These are phyloP conservation scores for Bonia amplexicaulis DNA, from an alignment of 176 grass and related monocot species.

Conservation along the genomic window DNA sequence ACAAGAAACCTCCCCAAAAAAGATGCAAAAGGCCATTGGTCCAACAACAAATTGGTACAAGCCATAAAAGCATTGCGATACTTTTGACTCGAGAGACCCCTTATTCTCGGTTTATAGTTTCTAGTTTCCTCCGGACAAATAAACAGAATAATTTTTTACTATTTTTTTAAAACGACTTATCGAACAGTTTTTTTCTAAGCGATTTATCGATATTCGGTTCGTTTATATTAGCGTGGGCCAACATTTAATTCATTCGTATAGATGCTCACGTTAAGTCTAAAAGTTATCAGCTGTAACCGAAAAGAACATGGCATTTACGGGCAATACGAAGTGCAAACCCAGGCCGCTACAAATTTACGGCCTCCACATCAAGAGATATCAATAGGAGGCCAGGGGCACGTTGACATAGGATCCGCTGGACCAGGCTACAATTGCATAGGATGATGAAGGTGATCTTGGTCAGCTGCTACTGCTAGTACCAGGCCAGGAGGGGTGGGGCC, in stretches of 20 bases:
- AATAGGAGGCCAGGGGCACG: background rate
- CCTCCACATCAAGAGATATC: background rate
- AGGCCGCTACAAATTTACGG: background rate
- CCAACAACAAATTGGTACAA: background rate
- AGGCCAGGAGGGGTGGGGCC: background rate
- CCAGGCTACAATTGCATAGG: background rate
- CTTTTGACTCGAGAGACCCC: too few relatives aligned
- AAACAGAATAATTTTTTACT: too few relatives aligned
- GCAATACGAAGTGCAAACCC: too few relatives aligned
- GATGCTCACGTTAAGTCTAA: too few relatives aligned
- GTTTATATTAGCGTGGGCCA: too few relatives aligned
- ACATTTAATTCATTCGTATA: too few relatives aligned
- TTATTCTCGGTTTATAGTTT: too few relatives aligned
- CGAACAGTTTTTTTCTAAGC: too few relatives aligned
- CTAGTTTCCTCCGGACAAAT: too few relatives aligned
- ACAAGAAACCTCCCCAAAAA: background rate
- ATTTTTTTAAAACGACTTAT: too few relatives aligned
- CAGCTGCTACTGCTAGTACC: background rate
- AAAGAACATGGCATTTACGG: too few relatives aligned
- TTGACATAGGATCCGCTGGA: constrained; percentile 6
- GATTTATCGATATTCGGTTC: too few relatives aligned
- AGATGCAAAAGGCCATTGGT: background rate
- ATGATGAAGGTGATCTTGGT: background rate
- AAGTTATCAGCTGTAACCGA: rapidly evolving
- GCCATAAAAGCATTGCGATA: background rate